Conservation (phyloP, 495 filamentous ascomycete species). For the Usnea hakonensis region DNA sequence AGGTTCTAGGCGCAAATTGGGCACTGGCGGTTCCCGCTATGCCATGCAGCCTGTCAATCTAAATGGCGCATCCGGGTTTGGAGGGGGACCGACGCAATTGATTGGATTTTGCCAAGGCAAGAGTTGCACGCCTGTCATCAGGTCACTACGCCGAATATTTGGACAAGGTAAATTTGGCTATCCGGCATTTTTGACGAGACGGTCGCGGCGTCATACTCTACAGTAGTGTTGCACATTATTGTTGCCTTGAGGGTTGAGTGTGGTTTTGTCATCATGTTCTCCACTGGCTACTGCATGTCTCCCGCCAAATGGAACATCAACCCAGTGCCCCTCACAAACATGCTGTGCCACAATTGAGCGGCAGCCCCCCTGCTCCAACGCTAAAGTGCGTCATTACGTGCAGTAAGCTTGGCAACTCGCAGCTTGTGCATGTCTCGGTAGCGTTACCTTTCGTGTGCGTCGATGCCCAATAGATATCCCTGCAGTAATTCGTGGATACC, state of each 20-base stretch:
- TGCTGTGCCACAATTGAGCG: conserved; percentile 10
- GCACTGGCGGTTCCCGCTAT: conserved; percentile 2
- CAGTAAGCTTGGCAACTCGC: conserved; percentile 11
- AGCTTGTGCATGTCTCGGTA: conserved; percentile 3
- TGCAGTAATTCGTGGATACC: background rate
- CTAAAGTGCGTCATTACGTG: conserved; percentile 14
- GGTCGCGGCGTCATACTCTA: background rate
- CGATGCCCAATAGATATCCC: conserved; percentile 14
- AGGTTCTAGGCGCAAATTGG: conserved; percentile 1
- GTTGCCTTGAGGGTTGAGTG: background rate
- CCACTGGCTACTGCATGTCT: no score
- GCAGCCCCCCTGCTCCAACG: conserved; percentile 2
- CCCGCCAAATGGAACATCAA: no score
- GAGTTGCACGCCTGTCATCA: background rate
- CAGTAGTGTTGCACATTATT: no score
- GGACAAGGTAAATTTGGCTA: background rate
- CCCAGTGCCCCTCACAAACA: background rate
- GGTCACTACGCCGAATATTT: no score
- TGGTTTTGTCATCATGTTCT: background rate
- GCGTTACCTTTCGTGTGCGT: conserved; percentile 4
- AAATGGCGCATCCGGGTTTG: conserved; percentile 1
- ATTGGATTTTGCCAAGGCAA: background rate
- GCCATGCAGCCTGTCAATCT: background rate
- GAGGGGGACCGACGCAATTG: background rate
- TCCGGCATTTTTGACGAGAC: background rate